Conservation (phyloP, 257 asterid species). For the Penstemon eatonii region DNA sequence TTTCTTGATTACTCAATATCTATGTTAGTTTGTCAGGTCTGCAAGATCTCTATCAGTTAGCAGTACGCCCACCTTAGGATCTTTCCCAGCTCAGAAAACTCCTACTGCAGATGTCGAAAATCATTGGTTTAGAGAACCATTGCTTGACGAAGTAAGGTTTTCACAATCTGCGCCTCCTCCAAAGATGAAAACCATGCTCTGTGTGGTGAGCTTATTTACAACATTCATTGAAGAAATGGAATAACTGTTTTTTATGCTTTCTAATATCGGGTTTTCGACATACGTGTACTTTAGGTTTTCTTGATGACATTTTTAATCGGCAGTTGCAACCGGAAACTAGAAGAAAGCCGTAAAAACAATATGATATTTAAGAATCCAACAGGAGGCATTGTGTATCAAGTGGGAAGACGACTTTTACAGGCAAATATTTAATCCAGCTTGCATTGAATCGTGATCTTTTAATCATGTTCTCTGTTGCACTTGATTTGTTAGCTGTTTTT, state of each 20-base stretch:
- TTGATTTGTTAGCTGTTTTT: too few species aligned
- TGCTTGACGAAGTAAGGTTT: constrained; percentile 43
- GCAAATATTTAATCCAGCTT: constrained; percentile 25
- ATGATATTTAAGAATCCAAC: constrained; percentile 27
- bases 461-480: neutral
- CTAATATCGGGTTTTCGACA: constrained; percentile 19
- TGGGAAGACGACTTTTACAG: constrained; percentile 53
- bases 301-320: constrained; percentile 45
- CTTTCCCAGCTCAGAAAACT: constrained; percentile 40
- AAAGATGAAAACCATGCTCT: constrained; percentile 50
- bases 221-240: neutral
- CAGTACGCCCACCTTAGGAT: constrained; percentile 48
- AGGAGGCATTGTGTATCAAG: constrained; percentile 40
- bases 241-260: neutral
- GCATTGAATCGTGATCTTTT: constrained; percentile 2
- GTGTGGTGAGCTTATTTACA: constrained; percentile 54
- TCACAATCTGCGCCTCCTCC: constrained; percentile 45
- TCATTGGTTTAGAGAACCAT: constrained; percentile 40
- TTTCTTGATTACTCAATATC: too few species aligned
- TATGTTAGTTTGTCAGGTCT: constrained; percentile 49
- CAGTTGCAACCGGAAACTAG: constrained; percentile 25
- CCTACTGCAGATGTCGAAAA: constrained; percentile 41
- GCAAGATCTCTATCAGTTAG: constrained; percentile 65
- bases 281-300: constrained; percentile 49
- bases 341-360: constrained; percentile 27